phyloP scores from a whole-genome alignment of 2,329 filamentous ascomycete species.

The Cladophialophora immunda region DNA sequence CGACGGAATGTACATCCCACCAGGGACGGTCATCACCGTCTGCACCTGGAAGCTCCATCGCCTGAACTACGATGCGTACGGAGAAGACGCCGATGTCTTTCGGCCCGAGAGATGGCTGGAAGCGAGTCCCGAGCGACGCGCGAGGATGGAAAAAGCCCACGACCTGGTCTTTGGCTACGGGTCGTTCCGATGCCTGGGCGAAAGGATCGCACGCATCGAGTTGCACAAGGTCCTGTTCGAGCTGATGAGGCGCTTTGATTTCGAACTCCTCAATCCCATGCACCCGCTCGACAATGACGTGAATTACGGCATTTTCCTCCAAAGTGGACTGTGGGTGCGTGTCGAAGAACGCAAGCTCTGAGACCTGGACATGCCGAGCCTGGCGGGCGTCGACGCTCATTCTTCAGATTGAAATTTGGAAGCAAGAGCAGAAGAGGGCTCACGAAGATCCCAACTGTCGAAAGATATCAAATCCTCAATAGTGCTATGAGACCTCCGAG shows the following conservation, averaged over 20 bases:
- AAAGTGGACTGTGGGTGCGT: conserved; percentile 31
- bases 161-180: conserved; percentile 41
- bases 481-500: no score
- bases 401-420: no score
- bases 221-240: conserved; percentile 34
- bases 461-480: no score
- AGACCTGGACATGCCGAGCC: no score
- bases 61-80: conserved; percentile 49
- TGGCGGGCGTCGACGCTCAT: no score
- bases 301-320: conserved; percentile 30
- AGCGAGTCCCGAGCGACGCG: conserved; percentile 26
- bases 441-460: no score
- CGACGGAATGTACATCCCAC: conserved; percentile 53
- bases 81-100: conserved; percentile 52
- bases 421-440: no score
- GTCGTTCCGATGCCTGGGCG: conserved; percentile 45
- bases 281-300: conserved; percentile 16
- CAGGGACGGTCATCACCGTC: conserved; percentile 56
- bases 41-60: conserved; percentile 54
- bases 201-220: conserved; percentile 47
- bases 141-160: conserved; percentile 39
- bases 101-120: conserved; percentile 55
- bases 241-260: conserved; percentile 40
- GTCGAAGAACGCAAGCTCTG: conserved; percentile 25
- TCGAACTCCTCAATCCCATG: conserved; percentile 26